Base-by-base conservation (phyloP, 345 rosid genomes). In the Moringa oleifera region DNA sequence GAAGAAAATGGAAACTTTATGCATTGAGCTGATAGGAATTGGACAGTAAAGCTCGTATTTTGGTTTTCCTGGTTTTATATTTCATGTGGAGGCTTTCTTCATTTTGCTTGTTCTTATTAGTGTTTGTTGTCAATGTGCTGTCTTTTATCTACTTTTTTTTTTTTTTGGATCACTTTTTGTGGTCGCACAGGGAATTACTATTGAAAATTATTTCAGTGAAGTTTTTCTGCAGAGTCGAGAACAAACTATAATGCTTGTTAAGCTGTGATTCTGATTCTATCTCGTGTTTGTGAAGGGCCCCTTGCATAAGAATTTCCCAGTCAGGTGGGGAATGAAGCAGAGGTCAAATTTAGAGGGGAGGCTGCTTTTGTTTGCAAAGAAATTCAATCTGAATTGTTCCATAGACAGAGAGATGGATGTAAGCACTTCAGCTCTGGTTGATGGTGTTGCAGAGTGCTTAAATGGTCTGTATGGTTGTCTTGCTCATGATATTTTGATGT, bases 331-430 rank as follows among this genome's bases (percentile, higher is more conserved):
- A 55, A 51, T 82, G 54, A 56, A 66, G 45, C 74, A 65, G 67
- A 60, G 71, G 55, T 53, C 31, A 53, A 22, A 53, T 71, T 71
- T 64, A 18, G 49, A 22, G 67, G 78, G 68, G 7, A 79, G 67
- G 33, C 62, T 41, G 22, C 51, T 73, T 58, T 56, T 36, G 18
- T 64, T 62, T 37, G 55, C 69, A 8, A 76, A 68, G 50, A 73
- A 58, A 23, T 67, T 82, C 59, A 77, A 73, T 63, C 61, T 83
- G 20, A 68, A 65, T 55, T 85, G 95, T 59, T 72, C 66, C 8
- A 65, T 19, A 51, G 83, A 85, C 68, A 65, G 57, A 51, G 79
- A 62, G 28, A 70, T 77, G 76, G 88, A 84, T 64, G 77, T 25
- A 25, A 62, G 71, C 51, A 52, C 75, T 72, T 80, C 85, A 1